Conservation (phyloP, 768 basidiomycete species). For the Boletus pseudopeckii region DNA sequence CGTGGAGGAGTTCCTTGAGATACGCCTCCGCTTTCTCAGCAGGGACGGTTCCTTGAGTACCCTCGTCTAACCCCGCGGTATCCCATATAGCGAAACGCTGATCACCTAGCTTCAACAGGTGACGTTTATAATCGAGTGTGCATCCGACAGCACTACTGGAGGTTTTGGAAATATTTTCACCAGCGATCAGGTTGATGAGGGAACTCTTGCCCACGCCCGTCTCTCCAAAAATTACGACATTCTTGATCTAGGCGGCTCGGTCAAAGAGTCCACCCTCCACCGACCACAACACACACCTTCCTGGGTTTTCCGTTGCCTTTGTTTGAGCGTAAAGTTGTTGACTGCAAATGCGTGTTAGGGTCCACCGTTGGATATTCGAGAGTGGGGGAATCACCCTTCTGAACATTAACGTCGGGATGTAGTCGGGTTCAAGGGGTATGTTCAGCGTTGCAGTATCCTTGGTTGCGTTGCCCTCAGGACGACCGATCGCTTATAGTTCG, state of each 20-base stretch:
- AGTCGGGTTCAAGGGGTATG: neutral
- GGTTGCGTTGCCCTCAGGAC: neutral
- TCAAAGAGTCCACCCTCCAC: neutral
- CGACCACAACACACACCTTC: constrained; percentile 7
- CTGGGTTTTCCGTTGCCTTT: neutral
- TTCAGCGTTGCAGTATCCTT: neutral
- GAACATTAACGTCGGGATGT: neutral
- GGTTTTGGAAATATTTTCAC: constrained; percentile 5
- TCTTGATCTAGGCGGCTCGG: constrained; percentile 4
- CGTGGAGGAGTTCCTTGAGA: constrained; percentile 27
- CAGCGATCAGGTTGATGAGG: constrained; percentile 21
- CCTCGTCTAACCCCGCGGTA: constrained; percentile 26
- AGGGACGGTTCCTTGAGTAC: constrained; percentile 18
- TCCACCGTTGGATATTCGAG: neutral
- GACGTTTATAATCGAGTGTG: constrained; percentile 7
- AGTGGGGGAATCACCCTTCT: constrained; percentile 1
- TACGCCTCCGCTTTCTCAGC: constrained; percentile 24
- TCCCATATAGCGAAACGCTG: constrained; percentile 23
- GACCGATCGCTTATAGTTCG: constrained; percentile 12
- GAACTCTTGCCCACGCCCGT: constrained; percentile 26
- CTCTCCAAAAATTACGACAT: constrained; percentile 21
- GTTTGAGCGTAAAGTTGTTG: neutral
- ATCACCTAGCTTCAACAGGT: constrained; percentile 7
- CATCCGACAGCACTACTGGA: constrained; percentile 24
- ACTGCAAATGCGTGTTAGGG: constrained; percentile 9